Evolutionary conservation across 2,329 filamentous ascomycete genomes (phyloP), one percentile per base, ranked within the genome.

Genomic region (Aspergillus jensenii): DNA sequence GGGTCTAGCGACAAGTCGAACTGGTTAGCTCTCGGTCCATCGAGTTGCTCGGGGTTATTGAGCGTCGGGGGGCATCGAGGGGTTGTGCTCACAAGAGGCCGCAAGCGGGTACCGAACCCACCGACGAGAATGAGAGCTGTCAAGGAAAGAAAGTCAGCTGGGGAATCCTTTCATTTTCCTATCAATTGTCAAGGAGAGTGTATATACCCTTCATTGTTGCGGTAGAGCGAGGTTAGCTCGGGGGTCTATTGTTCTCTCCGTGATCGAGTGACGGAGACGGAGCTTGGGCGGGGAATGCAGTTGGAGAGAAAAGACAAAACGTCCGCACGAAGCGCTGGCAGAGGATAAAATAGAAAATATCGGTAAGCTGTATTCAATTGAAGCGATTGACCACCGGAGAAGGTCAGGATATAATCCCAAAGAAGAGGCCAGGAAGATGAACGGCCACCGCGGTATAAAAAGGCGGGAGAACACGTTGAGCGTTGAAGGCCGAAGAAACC

Each of bases 81-180:
- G 81, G 27, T 41, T 40, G 41, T 17, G 53, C 88, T 75, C 88
- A 96, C 91, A 74, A 98, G 86, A 83, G 93, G 93, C 76, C 93
- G 90, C 73, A 99, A 89, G 80, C 93, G 93, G 78, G 93, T 99
- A 81, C 93, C 93, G 79, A 97, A 99, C 78, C 93, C 95, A 82
- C 95, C 95, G 79, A 98, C 95, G 76, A 98, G 93, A 89, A 96
- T 97, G 76, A 97, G 89, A 81, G 93, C 92, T 97, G 50, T 27
- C 54, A 40, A 53, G 45, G 52, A 52, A 64, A 52, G 67, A 57
- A 52, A 56, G 57, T 56, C n/a, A 59, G 56, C 43, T 11, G 3
- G 12, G 15, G 27, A 8, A 31, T 48, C 33, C 45, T 35, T 31
- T 12, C 31, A 7, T 21, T 33, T 19, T 14, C 6, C 31, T 25